phyloP scores from a whole-genome alignment of 2,329 filamentous ascomycete species.

The Colletotrichum lini region DNA sequence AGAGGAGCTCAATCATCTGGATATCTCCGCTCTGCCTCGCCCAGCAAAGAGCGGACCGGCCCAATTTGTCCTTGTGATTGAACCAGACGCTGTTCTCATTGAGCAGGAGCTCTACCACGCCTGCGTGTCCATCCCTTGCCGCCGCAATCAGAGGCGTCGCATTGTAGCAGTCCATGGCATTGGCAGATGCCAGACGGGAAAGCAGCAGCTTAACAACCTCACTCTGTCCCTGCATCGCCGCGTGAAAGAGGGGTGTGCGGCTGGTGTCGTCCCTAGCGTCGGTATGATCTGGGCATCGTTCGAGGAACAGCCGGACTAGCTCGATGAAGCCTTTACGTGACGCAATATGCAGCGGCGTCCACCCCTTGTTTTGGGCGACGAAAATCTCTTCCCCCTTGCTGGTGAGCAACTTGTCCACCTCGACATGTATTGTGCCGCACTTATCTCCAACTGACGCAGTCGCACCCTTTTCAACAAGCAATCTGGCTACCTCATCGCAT shows the following conservation, averaged over 20 bases:
- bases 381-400: no score
- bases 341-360: slow-evolving; percentile 1
- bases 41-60: neutral
- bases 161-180: neutral
- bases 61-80: neutral
- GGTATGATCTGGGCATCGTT: neutral
- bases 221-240: neutral
- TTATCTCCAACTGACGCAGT: no score
- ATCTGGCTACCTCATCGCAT: no score
- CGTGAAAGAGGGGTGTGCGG: neutral
- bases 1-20: neutral
- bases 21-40: neutral
- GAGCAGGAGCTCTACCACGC: neutral
- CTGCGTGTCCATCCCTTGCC: neutral
- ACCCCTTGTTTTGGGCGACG: neutral
- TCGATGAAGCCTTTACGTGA: neutral
- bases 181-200: neutral
- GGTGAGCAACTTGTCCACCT: no score
- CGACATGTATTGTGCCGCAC: no score
- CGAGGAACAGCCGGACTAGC: neutral
- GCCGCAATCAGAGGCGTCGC: slow-evolving; percentile 19
- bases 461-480: no score
- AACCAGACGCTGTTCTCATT: neutral
- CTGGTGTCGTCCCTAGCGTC: neutral
- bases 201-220: neutral